Base-by-base conservation (phyloP, 305 asterid species). In the Caryopteris hybrid region DNA sequence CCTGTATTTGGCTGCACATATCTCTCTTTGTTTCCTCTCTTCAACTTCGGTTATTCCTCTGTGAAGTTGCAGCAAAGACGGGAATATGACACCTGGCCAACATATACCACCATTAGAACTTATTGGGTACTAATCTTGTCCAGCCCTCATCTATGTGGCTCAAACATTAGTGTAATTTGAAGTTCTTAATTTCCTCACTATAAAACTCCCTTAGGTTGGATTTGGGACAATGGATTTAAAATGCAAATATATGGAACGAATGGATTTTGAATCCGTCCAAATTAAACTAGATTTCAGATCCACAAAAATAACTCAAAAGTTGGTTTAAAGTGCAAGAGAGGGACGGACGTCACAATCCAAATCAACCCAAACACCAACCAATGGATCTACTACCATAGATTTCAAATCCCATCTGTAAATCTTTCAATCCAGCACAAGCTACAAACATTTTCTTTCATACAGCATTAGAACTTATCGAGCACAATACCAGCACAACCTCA, bases 51-150 rank as follows among this genome's bases (percentile, higher is more conserved):
- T 87, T 25, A 93, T 79, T 62, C 97, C 97, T 64, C 76, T 78
- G 33, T 85, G 86, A 72, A 93, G 95, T 82, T 85, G 97, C 81
- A 87, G 68, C 53, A 93, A 58, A 43, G 97, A 93, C n/a, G 99
- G 99, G 70, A 88, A 91, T 75, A 93, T 91, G 55, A 91, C 82
- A 22, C 96, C 99, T 92, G 84, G 16, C 59, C 69, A 42, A 16
- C 23, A 3, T 8, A 29, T 21, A 43, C 62, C 27, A 16, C n/a
- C 27, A 50, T 68, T 14, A 66, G 75, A 69, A 67, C 64, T 68
- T 38, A 38, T n/a, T n/a, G n/a, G n/a, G n/a, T n/a, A n/a, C n/a
- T 61, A 20, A 31, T 36, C 21, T 1, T 12, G 9, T 42, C 39
- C 20, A 39, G 39, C 47, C 48, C 43, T 20, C 20, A 12, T 42